Evolutionary conservation across 2,329 filamentous ascomycete species (phyloP), one percentile per base, ranked within the genome.

Genomic region (Hypoxylon sp.): DNA sequence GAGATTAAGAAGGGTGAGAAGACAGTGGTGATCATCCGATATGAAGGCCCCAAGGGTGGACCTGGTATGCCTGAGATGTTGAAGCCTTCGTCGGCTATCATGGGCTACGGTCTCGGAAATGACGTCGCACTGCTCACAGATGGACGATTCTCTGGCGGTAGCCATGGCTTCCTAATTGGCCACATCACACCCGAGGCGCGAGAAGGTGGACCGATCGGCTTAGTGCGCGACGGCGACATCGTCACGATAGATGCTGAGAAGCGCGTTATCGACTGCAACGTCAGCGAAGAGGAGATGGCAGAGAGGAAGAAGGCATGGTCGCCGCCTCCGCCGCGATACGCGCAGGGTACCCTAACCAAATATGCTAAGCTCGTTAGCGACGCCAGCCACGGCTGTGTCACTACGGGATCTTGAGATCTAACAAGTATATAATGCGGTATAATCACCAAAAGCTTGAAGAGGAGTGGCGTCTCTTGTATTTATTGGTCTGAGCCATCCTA

Each of bases 51-150:
- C 66, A 96, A 95, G 82, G 94, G 94, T 70, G 94, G 94, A 0
- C 94, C 94, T 0, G 94, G 94, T 62, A 97, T 97, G 91, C 94
- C 94, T 30, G 94, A 97, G 82, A 95, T 97, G 85, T 84, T 97
- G 67, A 97, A 97, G 83, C 93, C 94, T n/a, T 92, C 88, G 56
- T 94, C 92, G 0, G 93, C 94, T 52, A 91, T 97, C 75, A 97
- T 97, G 93, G 94, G 94, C 57, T 93, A 93, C 5, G 91, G 91
- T 37, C 86, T 97, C 45, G 90, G 90, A 71, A 85, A 91, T 73
- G 90, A 93, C 71, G 89, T 92, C 12, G 91, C 91, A 0, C 86
- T 93, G 48, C 84, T 93, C 65, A 92, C 91, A 1, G 90, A 94
- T 73, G 89, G 89, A 0, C 88, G 91, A 39, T 94, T 93, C 84